Conservation (phyloP, 257 asterid species). For the Penstemon eatonii region DNA sequence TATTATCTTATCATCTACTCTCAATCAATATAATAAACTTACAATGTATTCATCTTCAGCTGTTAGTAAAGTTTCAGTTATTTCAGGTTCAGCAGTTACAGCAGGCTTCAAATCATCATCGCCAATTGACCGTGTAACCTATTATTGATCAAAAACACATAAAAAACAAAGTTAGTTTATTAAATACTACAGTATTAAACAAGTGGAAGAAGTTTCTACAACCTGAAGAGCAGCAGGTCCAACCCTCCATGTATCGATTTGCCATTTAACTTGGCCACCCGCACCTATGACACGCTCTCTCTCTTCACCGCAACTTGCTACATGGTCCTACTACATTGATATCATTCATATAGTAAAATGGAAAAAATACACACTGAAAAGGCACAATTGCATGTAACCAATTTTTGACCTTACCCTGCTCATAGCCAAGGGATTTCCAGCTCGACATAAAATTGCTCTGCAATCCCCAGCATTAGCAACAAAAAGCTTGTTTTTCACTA, state of each 20-base stretch:
- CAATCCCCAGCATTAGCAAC: slow-evolving; percentile 99
- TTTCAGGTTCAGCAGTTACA: slow-evolving; percentile 97
- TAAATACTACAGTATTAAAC: background rate
- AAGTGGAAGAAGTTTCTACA: slow-evolving; percentile 15
- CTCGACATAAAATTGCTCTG: slow-evolving; percentile 77
- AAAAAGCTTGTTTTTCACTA: slow-evolving; percentile 65
- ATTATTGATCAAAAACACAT: slow-evolving; percentile 3
- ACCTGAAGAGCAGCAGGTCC: slow-evolving; percentile 97
- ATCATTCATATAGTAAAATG: slow-evolving; percentile 26
- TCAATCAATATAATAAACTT: slow-evolving; percentile 19
- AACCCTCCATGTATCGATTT: slow-evolving; percentile 90
- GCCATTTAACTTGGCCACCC: slow-evolving; percentile 85
- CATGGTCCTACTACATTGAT: slow-evolving; percentile 80
- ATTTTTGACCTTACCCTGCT: slow-evolving; percentile 63
- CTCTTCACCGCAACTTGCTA: slow-evolving; percentile 86
- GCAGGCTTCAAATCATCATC: slow-evolving; percentile 96
- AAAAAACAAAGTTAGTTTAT: background rate
- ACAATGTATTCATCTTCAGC: slow-evolving; percentile 81
- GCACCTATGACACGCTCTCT: slow-evolving; percentile 74
- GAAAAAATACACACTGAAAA: background rate
- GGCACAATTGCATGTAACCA: too few relatives aligned
- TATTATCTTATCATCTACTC: too few relatives aligned
- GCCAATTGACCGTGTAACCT: slow-evolving; percentile 97
- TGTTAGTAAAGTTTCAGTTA: slow-evolving; percentile 63
- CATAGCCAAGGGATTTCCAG: slow-evolving; percentile 66